Conservation (phyloP, 805 yeast genomes). For the Metschnikowia kofuensis region DNA sequence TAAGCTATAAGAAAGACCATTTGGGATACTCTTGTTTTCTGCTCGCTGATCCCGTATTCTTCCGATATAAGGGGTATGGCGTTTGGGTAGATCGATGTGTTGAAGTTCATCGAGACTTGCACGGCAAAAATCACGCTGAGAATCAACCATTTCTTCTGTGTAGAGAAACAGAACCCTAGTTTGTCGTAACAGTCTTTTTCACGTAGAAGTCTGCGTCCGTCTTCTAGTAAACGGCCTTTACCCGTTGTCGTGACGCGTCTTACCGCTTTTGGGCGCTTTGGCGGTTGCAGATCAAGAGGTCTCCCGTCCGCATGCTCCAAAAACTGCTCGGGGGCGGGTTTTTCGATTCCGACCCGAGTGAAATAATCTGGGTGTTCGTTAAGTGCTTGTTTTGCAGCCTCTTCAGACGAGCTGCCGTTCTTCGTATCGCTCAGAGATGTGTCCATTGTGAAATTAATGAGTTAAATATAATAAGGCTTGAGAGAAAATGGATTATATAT, state of each 20-base stretch:
- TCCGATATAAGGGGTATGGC: slow-evolving; percentile 23
- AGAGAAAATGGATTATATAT: no score
- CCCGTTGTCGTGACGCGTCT: slow-evolving; percentile 11
- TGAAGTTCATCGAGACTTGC: slow-evolving; percentile 42
- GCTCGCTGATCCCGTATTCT: slow-evolving; percentile 21
- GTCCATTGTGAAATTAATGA: background rate
- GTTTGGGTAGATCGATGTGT: slow-evolving; percentile 32
- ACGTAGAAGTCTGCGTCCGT: slow-evolving; percentile 26
- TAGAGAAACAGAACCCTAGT: slow-evolving; percentile 32
- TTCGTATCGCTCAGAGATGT: slow-evolving; percentile 2
- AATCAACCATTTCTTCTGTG: slow-evolving; percentile 33
- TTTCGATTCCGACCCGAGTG: slow-evolving; percentile 5
- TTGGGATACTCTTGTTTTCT: slow-evolving; percentile 25
- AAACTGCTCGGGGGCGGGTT: slow-evolving; percentile 2
- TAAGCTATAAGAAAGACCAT: slow-evolving; percentile 30
- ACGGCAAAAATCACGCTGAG: slow-evolving; percentile 35
- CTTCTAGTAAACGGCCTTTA: slow-evolving; percentile 21
- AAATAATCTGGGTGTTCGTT: slow-evolving; percentile 5
- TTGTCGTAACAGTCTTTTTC: slow-evolving; percentile 36
- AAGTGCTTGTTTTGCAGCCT: background rate
- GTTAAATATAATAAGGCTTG: no score
- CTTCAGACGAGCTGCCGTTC: slow-evolving; percentile 2
- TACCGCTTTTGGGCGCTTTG: slow-evolving; percentile 4
- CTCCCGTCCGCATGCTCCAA: slow-evolving; percentile 1
- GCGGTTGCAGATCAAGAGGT: background rate